phyloP scores from a whole-genome alignment of 2,329 filamentous ascomycete genomes.

The Dendryphion nanum region DNA sequence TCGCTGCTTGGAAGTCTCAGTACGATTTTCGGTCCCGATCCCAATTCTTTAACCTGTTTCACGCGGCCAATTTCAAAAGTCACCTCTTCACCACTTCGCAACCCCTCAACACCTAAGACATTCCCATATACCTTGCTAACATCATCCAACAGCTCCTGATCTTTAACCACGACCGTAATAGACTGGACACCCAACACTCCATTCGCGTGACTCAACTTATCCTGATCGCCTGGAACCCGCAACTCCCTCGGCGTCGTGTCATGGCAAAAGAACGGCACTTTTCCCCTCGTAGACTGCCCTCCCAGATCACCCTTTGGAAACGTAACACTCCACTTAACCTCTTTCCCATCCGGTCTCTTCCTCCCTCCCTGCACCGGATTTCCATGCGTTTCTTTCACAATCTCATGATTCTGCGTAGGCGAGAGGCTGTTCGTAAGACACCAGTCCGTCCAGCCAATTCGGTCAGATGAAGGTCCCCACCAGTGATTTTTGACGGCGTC shows the following conservation, averaged over 20 bases:
- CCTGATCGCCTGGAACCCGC: conserved; percentile 51
- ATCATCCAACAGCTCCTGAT: conserved; percentile 11
- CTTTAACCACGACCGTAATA: conserved; percentile 25
- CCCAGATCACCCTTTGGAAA: conserved; percentile 44
- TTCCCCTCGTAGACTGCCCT: conserved; percentile 42
- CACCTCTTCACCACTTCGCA: conserved; percentile 7
- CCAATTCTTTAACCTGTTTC: conserved; percentile 9
- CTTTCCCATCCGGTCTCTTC: conserved; percentile 53
- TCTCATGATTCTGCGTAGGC: conserved; percentile 11
- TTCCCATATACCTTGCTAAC: conserved; percentile 11
- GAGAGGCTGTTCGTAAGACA: conserved; percentile 38
- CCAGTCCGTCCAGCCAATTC: conserved; percentile 61
- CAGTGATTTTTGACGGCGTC: conserved; percentile 46
- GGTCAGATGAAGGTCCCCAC: conserved; percentile 56
- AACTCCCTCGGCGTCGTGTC: conserved; percentile 59
- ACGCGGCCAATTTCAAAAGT: conserved; percentile 17
- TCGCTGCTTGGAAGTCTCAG: conserved; percentile 19
- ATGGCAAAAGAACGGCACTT: conserved; percentile 60
- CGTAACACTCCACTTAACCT: conserved; percentile 61
- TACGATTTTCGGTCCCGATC: conserved; percentile 15
- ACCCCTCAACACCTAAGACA: conserved; percentile 14
- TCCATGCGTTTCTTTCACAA: conserved; percentile 43
- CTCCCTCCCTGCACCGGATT: conserved; percentile 55
- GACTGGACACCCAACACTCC: conserved; percentile 48
- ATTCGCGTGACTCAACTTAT: conserved; percentile 49